Base-by-base conservation (phyloP, 257 asterid species). In the Coffea canephora region DNA sequence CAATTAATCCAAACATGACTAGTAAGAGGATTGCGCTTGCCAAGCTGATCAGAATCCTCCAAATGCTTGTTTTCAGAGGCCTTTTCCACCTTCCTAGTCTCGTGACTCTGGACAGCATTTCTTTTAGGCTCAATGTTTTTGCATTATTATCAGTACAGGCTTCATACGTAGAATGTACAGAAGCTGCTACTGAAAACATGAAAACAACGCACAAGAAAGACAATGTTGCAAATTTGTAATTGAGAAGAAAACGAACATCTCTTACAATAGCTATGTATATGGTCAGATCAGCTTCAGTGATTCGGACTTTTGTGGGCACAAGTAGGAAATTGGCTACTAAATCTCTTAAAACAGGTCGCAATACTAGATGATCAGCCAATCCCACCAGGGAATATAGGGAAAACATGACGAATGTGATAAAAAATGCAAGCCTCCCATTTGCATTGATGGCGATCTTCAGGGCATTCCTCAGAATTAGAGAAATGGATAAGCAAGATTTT, bases 351-450 rank as follows among this genome's bases (percentile, higher is more conserved):
- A 50, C 52, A 6, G 79, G 75, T 5, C 41, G 0, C 46, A 80
- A 13, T 10, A 80, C 10, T 10, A 25, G 50, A 13, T 39, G 49
- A 69, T 52, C 48, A 13, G 79, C 36, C 43, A 74, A 25, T n/a
- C 21, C 76, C 74, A 41, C 15, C 18, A 57, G 23, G 34, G 75
- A 49, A 50, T 23, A 80, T 43, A 9, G 67, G 1, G 68, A 50
- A n/a, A 80, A 45, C 49, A 52, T 36, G 79, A 74, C 34, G 69
- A 52, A 10, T 62, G 79, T 21, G 43, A 73, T 55, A 50, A 23
- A 74, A 69, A 74, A 9, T 50, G 75, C 54, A 31, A 39, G 45
- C 13, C 31, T 66, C 19, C 75, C 64, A 66, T 80, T 80, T 74
- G 43, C 43, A 39, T 19, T 80, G 18, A 65, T 50, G 71, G 71